These are phyloP conservation scores for Triticum urartu DNA, from an alignment of 176 grass and related monocot species.

Conservation along the genomic window DNA sequence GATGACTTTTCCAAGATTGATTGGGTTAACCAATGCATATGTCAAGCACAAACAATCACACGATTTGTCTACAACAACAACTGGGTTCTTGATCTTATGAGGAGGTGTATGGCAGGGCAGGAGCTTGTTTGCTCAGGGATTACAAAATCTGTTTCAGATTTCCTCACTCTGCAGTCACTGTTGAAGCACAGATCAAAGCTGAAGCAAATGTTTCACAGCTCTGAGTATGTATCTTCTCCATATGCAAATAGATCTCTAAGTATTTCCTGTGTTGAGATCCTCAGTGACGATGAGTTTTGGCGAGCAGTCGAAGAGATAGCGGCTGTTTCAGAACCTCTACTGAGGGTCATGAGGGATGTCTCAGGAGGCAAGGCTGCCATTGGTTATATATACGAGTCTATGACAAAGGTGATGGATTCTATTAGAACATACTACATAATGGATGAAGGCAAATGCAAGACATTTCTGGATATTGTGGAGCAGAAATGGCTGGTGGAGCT, in stretches of 20 bases:
- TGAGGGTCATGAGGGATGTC: constrained; percentile 91
- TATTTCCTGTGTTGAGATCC: constrained; percentile 55
- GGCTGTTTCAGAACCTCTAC: constrained; percentile 86
- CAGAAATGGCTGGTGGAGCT: constrained; percentile 74
- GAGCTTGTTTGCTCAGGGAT: constrained; percentile 83
- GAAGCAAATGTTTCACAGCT: constrained; percentile 86
- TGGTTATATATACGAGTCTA: constrained; percentile 93
- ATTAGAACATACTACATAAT: constrained; percentile 99
- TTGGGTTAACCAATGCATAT: constrained; percentile 87
- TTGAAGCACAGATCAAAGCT: constrained; percentile 70
- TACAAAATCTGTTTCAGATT: constrained; percentile 77
- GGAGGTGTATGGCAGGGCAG: constrained; percentile 58
- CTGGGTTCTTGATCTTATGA: constrained; percentile 74
- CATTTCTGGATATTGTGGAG: constrained; percentile 88
- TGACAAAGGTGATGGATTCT: constrained; percentile 90
- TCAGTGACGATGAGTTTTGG: constrained; percentile 82
- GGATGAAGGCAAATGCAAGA: constrained; percentile 96
- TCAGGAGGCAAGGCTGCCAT: constrained; percentile 81
- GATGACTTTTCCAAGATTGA: constrained; percentile 91
- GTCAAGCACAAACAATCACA: constrained; percentile 79
- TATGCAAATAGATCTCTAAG: constrained; percentile 73
- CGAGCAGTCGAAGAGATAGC: constrained; percentile 80
- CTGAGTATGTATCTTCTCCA: constrained; percentile 71
- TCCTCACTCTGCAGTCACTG: constrained; percentile 82
- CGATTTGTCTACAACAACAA: constrained; percentile 84